Percentiles rank a stretch among this genome's conserved stretches.
Evolutionary conservation across 139 green algal genomes (phyloP).

Genomic region (Auxenochlorella protothecoides): DNA sequence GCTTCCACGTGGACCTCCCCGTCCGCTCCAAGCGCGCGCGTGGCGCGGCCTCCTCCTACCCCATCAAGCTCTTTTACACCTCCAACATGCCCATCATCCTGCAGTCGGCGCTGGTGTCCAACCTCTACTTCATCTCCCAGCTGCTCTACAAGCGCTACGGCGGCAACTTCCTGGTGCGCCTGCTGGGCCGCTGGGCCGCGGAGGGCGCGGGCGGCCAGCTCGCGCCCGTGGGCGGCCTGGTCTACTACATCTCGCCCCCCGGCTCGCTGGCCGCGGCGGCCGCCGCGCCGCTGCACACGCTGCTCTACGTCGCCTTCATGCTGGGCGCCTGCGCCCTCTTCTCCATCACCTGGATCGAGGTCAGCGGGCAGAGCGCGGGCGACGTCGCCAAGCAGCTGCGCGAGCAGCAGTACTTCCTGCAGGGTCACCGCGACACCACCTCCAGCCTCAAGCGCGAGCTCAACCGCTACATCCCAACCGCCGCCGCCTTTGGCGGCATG

Average conservation of each 20-base stretch:
- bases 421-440: conserved; percentile 57
- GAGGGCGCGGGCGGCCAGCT: conserved; percentile 41
- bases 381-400: conserved; percentile 98
- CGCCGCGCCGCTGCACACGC: conserved; percentile 85
- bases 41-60: conserved; percentile 77
- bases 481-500: conserved; percentile 97
- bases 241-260: conserved; percentile 98
- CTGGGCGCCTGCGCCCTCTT: conserved; percentile 94
- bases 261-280: conserved; percentile 72
- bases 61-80: conserved; percentile 99
- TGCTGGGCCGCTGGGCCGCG: conserved; percentile 74
- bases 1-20: conserved; percentile 96
- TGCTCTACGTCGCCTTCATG: conserved; percentile 99
- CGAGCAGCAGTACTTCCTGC: conserved; percentile 91
- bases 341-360: conserved; percentile 99
- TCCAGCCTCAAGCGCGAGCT: conserved; percentile 90
- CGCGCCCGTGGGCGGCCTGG: conserved; percentile 87
- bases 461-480: conserved; percentile 90
- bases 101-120: conserved; percentile 90
- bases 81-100: conserved; percentile 99
- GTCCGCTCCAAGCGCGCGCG: conserved; percentile 85
- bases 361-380: conserved; percentile 82
- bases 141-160: conserved; percentile 94
- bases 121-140: conserved; percentile 99
- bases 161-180: conserved; percentile 83